These are phyloP conservation scores for Enterospora canceri DNA, from an alignment of 371 early-diverging fungal species.

Conservation along the genomic window DNA sequence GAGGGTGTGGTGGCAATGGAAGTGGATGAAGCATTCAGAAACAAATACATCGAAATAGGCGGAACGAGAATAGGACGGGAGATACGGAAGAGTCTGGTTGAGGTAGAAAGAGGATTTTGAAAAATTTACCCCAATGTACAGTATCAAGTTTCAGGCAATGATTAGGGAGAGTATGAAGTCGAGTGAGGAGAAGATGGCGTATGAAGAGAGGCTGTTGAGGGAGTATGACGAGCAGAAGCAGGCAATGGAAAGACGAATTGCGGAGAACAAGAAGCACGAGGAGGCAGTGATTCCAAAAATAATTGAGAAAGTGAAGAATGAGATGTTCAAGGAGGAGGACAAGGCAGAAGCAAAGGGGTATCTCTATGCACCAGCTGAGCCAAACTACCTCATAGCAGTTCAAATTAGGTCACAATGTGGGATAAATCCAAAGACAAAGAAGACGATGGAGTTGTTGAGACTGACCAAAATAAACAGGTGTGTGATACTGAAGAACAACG, in stretches of 20 bases:
- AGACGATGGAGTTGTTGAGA: constrained; percentile 92
- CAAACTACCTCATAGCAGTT: constrained; percentile 52
- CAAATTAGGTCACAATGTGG: constrained; percentile 87
- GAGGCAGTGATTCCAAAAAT: constrained; percentile 21
- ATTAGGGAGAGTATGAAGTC: neutral
- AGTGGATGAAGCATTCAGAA: neutral
- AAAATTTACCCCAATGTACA: constrained; percentile 2
- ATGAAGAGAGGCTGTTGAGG: constrained; percentile 16
- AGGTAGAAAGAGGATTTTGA: neutral
- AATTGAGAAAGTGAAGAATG: constrained; percentile 20
- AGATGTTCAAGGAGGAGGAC: constrained; percentile 33
- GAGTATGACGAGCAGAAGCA: constrained; percentile 14
- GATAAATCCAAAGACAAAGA: constrained; percentile 93
- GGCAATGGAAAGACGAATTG: constrained; percentile 16
- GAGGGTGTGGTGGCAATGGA: too few species aligned
- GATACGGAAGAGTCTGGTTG: neutral
- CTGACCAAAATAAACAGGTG: constrained; percentile 95
- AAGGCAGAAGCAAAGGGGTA: constrained; percentile 31
- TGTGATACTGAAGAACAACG: constrained; percentile 88
- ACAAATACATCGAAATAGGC: neutral
- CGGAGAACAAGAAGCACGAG: constrained; percentile 25
- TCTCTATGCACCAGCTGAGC: constrained; percentile 53
- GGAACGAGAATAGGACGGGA: neutral
- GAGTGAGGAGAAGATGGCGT: constrained; percentile 26
- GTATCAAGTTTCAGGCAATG: too few species aligned